Percentiles rank a stretch among this genome's conserved stretches.
Conservation (phyloP, 257 asterid species). For the Marsdenia floribunda region DNA sequence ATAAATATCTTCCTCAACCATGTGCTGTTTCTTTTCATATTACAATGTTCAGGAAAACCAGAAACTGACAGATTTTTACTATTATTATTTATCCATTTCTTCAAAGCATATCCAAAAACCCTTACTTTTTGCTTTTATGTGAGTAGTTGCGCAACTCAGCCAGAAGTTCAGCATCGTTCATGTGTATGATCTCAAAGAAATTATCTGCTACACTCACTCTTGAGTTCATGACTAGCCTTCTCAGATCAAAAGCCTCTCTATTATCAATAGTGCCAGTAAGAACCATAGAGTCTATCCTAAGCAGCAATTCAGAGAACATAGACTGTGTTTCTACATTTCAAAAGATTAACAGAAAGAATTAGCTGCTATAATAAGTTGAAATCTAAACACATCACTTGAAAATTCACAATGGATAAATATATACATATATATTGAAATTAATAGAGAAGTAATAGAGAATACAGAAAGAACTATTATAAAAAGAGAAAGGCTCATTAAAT, state of each 20-base stretch:
- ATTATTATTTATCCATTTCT: background rate
- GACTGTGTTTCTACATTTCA: conserved; percentile 42
- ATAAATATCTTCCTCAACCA: background rate
- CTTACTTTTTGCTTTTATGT: conserved; percentile 42
- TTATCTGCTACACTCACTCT: conserved; percentile 42
- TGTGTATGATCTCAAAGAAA: conserved; percentile 30
- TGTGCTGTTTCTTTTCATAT: background rate
- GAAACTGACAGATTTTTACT: background rate
- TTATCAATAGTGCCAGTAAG: conserved; percentile 54
- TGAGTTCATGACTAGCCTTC: conserved; percentile 57
- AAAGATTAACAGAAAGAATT: conserved; percentile 11
- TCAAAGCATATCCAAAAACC: conserved; percentile 15
- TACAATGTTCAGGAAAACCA: background rate
- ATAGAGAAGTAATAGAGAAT: background rate
- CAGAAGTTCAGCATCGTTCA: conserved; percentile 58
- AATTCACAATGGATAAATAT: background rate
- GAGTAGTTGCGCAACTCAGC: conserved; percentile 52
- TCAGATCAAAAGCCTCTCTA: conserved; percentile 61
- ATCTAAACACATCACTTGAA: background rate
- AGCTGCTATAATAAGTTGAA: background rate
- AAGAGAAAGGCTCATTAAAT: background rate
- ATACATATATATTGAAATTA: background rate
- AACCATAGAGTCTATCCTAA: conserved; percentile 75
- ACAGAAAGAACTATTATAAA: background rate
- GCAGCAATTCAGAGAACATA: conserved; percentile 58